These are phyloP conservation scores for Backusella morwellensis DNA, from an alignment of 192 early-diverging fungal genomes.

Conservation along the genomic window DNA sequence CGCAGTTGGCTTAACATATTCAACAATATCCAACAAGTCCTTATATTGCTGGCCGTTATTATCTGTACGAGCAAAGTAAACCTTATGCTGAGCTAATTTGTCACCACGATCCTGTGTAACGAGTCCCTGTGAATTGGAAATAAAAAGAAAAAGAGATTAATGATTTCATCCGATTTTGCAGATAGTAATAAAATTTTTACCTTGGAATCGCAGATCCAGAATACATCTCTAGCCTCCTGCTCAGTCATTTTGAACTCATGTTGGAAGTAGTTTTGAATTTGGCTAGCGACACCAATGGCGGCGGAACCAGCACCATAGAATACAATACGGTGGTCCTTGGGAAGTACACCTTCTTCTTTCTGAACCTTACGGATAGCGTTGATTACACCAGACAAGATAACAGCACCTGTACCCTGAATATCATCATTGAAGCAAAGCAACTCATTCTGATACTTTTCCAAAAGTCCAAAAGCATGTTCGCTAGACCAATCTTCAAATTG, in stretches of 20 bases:
- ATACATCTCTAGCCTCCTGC: constrained; percentile 63
- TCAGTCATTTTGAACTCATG: constrained; percentile 72
- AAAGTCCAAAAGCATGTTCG: constrained; percentile 83
- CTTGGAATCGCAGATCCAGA: constrained; percentile 91
- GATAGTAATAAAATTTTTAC: neutral
- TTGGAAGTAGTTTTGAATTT: constrained; percentile 80
- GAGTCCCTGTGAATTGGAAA: constrained; percentile 53
- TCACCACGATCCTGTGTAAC: constrained; percentile 90
- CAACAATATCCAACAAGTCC: constrained; percentile 69
- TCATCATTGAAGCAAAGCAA: constrained; percentile 95
- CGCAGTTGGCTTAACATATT: constrained; percentile 87
- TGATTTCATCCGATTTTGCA: neutral
- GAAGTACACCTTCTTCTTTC: constrained; percentile 58
- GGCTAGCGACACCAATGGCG: constrained; percentile 93
- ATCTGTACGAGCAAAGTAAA: constrained; percentile 85
- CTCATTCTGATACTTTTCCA: constrained; percentile 77
- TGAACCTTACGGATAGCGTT: constrained; percentile 70
- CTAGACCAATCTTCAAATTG: constrained; percentile 98
- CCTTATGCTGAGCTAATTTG: constrained; percentile 75
- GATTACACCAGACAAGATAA: constrained; percentile 91
- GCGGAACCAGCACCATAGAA: constrained; percentile 96
- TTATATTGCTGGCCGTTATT: constrained; percentile 77
- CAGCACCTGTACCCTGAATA: constrained; percentile 92
- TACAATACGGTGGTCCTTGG: constrained; percentile 81
- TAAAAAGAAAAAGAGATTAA: neutral